These are phyloP conservation scores for Cladosporium sp. DNA, from an alignment of 2,329 filamentous ascomycete species.

Conservation along the genomic window DNA sequence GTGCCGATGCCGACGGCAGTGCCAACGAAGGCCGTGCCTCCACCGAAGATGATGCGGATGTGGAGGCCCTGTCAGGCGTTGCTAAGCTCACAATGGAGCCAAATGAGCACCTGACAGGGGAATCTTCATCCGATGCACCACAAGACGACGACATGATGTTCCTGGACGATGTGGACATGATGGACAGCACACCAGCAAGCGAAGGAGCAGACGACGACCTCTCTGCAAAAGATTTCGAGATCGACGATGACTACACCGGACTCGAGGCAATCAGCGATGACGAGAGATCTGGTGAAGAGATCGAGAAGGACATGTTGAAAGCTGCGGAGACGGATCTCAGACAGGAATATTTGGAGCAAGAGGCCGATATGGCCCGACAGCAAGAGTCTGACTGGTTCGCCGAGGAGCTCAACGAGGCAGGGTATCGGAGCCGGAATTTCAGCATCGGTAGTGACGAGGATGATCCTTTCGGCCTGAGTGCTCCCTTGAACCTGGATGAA, in stretches of 20 bases:
- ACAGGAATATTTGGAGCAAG: constrained; percentile 25
- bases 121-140: constrained; percentile 8
- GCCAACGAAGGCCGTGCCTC: constrained; percentile 19
- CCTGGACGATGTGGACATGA: constrained; percentile 22
- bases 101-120: constrained; percentile 24
- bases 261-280: constrained; percentile 29
- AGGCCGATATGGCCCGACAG: constrained; percentile 14
- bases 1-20: constrained; percentile 19
- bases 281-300: constrained; percentile 23
- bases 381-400: constrained; percentile 9
- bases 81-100: constrained; percentile 18
- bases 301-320: constrained; percentile 23
- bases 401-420: constrained; percentile 10
- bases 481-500: constrained; percentile 19
- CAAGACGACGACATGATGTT: constrained; percentile 16
- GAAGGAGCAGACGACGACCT: constrained; percentile 18
- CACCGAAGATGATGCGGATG: constrained; percentile 24
- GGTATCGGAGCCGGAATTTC: constrained; percentile 7
- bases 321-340: constrained; percentile 26
- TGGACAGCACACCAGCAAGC: constrained; percentile 19
- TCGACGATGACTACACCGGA: constrained; percentile 27
- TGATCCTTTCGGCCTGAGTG: constrained; percentile 18
- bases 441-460: constrained; percentile 16
- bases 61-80: constrained; percentile 29
- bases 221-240: constrained; percentile 12